Percentiles rank a stretch among this genome's conserved stretches.
Evolutionary conservation across 2,329 filamentous ascomycete species (phyloP).

Genomic region (Plectosphaerella cucumerina): DNA sequence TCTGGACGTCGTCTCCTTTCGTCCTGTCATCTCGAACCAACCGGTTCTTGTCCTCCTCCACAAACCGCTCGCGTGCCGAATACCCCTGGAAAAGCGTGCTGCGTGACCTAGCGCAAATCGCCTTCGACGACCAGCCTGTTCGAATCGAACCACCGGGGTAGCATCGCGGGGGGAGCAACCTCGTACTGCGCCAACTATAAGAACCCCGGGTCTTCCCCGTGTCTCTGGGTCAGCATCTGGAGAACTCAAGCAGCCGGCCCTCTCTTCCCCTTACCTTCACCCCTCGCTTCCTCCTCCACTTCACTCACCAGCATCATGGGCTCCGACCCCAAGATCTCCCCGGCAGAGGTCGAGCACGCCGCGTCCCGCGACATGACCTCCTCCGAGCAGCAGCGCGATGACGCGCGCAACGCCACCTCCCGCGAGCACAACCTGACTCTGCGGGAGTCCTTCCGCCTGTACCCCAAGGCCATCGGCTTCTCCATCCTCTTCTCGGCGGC

Average conservation of each 20-base stretch:
- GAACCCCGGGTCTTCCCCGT: neutral
- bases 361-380: neutral
- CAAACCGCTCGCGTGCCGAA: too few species aligned
- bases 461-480: slow-evolving; percentile 37
- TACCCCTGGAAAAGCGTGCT: too few species aligned
- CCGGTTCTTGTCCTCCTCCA: too few species aligned
- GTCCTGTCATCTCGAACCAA: too few species aligned
- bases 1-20: too few species aligned
- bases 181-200: neutral
- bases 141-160: too few species aligned
- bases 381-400: slow-evolving; percentile 4
- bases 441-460: slow-evolving; percentile 33
- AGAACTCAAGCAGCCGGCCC: neutral
- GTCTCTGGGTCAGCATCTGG: too few species aligned
- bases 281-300: neutral
- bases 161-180: too few species aligned
- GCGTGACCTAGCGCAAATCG: too few species aligned
- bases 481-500: slow-evolving; percentile 36
- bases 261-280: neutral
- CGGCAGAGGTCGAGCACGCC: neutral
- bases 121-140: too few species aligned
- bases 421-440: slow-evolving; percentile 32
- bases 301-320: neutral
- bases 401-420: slow-evolving; percentile 33
- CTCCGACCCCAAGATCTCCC: neutral